A percentile compares a stretch with the other conserved stretches of the same genome.
Evolutionary conservation across 2,329 filamentous ascomycete genomes (phyloP).

Genomic region (Clarireedia homoeocarpa): DNA sequence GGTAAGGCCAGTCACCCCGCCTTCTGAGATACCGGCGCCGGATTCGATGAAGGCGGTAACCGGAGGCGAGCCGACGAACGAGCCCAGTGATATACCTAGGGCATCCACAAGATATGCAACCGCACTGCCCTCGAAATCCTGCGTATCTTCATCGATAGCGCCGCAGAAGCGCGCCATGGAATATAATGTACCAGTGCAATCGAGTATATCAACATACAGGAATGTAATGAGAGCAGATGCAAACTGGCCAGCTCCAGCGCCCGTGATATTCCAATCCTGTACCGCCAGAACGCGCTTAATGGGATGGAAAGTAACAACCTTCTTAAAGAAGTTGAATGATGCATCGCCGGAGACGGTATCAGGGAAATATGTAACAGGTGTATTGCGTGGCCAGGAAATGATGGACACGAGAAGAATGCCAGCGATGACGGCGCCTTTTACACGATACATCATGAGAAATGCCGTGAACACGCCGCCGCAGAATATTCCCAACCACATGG

Average conservation of each 20-base stretch:
- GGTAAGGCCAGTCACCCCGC: constrained; percentile 77
- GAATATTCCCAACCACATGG: constrained; percentile 86
- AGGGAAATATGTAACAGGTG: constrained; percentile 74
- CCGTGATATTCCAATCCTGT: constrained; percentile 66
- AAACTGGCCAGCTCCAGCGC: constrained; percentile 65
- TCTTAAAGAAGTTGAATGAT: constrained; percentile 78
- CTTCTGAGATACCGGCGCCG: constrained; percentile 84
- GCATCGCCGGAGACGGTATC: constrained; percentile 60
- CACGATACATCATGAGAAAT: constrained; percentile 73
- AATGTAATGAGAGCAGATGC: constrained; percentile 81
- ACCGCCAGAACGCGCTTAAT: constrained; percentile 63
- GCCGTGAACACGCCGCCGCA: constrained; percentile 75
- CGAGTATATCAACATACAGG: constrained; percentile 83
- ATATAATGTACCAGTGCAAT: constrained; percentile 79
- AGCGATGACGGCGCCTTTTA: constrained; percentile 79
- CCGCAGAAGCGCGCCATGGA: constrained; percentile 82
- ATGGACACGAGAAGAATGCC: constrained; percentile 79
- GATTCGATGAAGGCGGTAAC: constrained; percentile 85
- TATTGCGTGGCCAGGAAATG: constrained; percentile 78
- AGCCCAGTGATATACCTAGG: constrained; percentile 69
- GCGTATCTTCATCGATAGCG: constrained; percentile 71
- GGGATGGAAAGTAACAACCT: constrained; percentile 76
- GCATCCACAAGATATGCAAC: constrained; percentile 81
- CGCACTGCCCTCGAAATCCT: constrained; percentile 81
- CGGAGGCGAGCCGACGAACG: constrained; percentile 68